Conservation (phyloP, 805 yeast genomes). For the Candida coquimbonensis region DNA sequence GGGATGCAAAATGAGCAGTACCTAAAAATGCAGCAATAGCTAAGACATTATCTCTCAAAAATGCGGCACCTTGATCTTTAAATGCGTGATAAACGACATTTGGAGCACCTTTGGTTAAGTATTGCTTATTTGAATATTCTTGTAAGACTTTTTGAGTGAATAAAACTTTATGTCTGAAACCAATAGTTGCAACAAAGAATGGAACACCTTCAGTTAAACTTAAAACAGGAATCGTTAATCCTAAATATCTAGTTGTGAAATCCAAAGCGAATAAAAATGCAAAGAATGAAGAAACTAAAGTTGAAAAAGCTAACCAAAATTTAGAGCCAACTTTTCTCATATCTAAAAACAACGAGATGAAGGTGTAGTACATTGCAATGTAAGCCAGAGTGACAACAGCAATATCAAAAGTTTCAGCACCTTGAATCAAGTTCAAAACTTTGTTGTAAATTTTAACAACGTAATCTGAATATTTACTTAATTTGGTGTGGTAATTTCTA, state of each 20-base stretch:
- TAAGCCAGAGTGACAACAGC: conserved; percentile 75
- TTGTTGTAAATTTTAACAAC: conserved; percentile 33
- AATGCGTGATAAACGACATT: conserved; percentile 29
- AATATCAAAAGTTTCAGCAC: conserved; percentile 84
- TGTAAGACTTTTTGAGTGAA: conserved; percentile 56
- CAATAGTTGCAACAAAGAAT: conserved; percentile 84
- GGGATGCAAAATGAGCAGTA: conserved; percentile 58
- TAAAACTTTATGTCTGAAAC: conserved; percentile 78
- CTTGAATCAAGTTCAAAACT: conserved; percentile 41
- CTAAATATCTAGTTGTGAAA: conserved; percentile 48
- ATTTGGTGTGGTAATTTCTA: conserved; percentile 44
- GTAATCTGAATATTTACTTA: conserved; percentile 51
- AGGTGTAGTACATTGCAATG: conserved; percentile 80
- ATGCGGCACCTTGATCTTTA: conserved; percentile 29
- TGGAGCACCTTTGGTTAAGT: conserved; percentile 27
- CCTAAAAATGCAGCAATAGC: conserved; percentile 64
- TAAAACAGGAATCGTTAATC: conserved; percentile 58
- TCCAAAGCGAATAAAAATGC: conserved; percentile 78
- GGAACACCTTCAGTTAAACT: conserved; percentile 89
- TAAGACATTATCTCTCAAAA: conserved; percentile 66
- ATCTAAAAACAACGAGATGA: conserved; percentile 65
- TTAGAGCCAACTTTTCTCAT: conserved; percentile 76
- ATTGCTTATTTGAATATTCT: conserved; percentile 19
- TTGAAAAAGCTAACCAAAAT: conserved; percentile 80
- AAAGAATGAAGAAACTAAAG: conserved; percentile 70